phyloP scores from a whole-genome alignment of 257 asterid genomes.

The Nicotiana noctiflora region DNA sequence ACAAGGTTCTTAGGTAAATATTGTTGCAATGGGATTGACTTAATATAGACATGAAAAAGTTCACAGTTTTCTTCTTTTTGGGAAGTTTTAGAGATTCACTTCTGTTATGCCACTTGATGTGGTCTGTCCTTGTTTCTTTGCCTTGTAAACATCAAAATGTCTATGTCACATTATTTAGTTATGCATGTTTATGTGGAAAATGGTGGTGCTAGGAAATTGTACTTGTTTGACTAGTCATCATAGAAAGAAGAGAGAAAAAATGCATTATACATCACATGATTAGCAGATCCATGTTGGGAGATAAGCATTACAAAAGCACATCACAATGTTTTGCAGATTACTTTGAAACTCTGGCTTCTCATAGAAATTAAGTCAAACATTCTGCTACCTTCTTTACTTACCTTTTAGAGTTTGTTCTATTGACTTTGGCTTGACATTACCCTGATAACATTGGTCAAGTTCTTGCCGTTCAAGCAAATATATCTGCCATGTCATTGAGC shows the following conservation, averaged over 20 bases:
- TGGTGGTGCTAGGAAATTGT: neutral
- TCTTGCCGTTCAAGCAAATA: neutral
- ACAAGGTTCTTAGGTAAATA: slow-evolving; percentile 87
- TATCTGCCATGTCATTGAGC: neutral
- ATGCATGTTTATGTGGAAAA: neutral
- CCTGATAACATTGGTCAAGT: neutral
- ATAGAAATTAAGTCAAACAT: neutral
- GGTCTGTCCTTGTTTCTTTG: neutral
- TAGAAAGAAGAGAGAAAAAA: slow-evolving; percentile 1
- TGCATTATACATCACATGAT: neutral
- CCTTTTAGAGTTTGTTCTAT: neutral
- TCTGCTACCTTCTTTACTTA: neutral
- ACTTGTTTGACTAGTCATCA: neutral
- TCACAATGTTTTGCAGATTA: neutral
- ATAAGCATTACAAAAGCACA: neutral
- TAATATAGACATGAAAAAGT: neutral
- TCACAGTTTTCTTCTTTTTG: neutral
- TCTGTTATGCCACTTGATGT: neutral
- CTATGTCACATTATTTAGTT: neutral
- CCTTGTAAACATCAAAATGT: neutral
- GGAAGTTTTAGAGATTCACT: neutral
- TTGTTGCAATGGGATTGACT: neutral
- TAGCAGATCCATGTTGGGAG: neutral
- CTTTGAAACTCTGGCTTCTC: neutral
- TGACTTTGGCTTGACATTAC: neutral